phyloP scores from a whole-genome alignment of 371 early-diverging fungal species.

The Apophysomyces sp. region DNA sequence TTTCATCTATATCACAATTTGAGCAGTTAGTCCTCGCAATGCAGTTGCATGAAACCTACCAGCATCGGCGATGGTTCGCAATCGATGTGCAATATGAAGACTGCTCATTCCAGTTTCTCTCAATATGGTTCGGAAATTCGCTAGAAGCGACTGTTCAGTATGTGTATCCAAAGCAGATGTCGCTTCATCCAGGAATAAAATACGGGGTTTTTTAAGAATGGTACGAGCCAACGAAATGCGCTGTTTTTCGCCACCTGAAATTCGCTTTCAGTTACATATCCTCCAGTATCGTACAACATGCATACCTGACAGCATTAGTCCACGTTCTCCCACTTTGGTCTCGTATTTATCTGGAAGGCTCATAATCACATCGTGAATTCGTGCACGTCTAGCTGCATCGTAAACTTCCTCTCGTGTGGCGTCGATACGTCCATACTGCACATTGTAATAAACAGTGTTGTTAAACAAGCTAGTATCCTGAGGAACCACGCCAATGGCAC shows the following conservation, averaged over 20 bases:
- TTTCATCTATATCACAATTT: constrained; percentile 47
- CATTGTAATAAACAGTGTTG: constrained; percentile 80
- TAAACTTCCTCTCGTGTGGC: constrained; percentile 66
- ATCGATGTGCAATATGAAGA: constrained; percentile 78
- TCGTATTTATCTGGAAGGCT: constrained; percentile 79
- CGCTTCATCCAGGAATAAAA: constrained; percentile 90
- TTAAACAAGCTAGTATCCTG: constrained; percentile 88
- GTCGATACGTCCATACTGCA: constrained; percentile 67
- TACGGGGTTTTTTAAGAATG: constrained; percentile 76
- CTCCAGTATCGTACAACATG: constrained; percentile 47
- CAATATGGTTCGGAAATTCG: constrained; percentile 72
- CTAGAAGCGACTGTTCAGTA: constrained; percentile 84
- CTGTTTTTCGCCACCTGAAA: constrained; percentile 95
- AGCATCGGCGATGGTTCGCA: constrained; percentile 77
- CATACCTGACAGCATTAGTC: constrained; percentile 79
- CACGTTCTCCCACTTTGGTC: constrained; percentile 93
- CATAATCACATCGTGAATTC: constrained; percentile 71
- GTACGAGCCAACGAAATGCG: constrained; percentile 62
- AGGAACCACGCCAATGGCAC: constrained; percentile 83
- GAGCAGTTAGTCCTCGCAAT: background rate
- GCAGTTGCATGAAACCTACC: constrained; percentile 36
- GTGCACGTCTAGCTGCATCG: constrained; percentile 80
- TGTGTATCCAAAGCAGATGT: constrained; percentile 91
- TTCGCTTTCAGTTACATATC: constrained; percentile 46
- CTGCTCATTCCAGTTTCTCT: constrained; percentile 64